Conservation (phyloP, 768 basidiomycete species). For the Dioszegia hungarica region DNA sequence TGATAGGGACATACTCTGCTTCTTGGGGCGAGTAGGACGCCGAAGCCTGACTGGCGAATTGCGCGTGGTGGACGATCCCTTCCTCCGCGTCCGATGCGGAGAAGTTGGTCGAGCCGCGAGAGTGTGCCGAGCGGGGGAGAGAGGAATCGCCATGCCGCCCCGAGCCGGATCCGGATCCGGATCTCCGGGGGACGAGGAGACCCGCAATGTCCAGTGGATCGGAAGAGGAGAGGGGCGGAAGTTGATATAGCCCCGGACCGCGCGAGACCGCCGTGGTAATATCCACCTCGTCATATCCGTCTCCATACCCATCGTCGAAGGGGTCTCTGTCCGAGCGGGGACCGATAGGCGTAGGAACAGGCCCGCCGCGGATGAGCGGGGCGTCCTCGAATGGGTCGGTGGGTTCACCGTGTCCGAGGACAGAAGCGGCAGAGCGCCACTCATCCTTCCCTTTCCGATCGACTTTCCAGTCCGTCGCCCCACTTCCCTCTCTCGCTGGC, state of each 20-base stretch:
- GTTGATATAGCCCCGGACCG: constrained; percentile 48
- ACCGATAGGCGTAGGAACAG: constrained; percentile 40
- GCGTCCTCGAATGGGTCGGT: constrained; percentile 34
- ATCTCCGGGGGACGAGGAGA: constrained; percentile 13
- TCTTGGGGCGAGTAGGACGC: not conserved
- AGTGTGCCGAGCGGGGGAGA: constrained; percentile 13
- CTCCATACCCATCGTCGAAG: constrained; percentile 50
- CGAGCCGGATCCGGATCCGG: too few species aligned
- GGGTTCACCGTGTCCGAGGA: constrained; percentile 16
- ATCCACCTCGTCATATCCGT: constrained; percentile 29
- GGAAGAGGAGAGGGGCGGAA: constrained; percentile 50
- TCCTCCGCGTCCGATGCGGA: constrained; percentile 26
- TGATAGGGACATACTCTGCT: constrained; percentile 62
- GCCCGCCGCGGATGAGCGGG: constrained; percentile 35
- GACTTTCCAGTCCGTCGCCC: constrained; percentile 3
- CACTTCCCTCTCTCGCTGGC: too few species aligned
- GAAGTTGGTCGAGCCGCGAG: constrained; percentile 9
- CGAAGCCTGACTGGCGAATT: constrained; percentile 1
- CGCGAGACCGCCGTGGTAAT: not conserved
- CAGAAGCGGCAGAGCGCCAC: constrained; percentile 5
- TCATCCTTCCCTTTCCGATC: constrained; percentile 7
- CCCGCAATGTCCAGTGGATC: constrained; percentile 60
- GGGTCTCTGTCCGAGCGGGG: constrained; percentile 38
- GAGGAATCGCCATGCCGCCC: constrained; percentile 7
- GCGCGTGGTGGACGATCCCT: constrained; percentile 22